Evolutionary conservation across 129 eudicot genomes (phyloP).

Genomic region (Mikania micrantha): DNA sequence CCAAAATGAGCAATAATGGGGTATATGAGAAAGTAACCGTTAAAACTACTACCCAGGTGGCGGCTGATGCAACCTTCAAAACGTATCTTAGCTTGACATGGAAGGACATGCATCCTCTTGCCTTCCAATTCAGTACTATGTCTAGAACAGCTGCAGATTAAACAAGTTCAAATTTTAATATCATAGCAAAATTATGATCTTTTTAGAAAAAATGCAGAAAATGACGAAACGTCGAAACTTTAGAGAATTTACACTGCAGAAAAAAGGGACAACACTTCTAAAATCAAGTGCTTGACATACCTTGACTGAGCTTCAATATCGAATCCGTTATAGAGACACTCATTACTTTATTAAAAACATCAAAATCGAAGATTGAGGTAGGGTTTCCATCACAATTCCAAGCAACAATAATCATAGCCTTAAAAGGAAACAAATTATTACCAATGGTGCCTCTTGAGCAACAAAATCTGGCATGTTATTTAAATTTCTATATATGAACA

Average conservation of each 20-base stretch:
- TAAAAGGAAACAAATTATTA: slow-evolving; percentile 4
- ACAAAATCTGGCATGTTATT: background rate
- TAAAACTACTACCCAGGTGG: slow-evolving; percentile 71
- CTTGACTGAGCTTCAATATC: slow-evolving; percentile 71
- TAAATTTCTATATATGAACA: background rate
- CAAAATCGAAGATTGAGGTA: slow-evolving; percentile 35
- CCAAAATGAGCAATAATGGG: slow-evolving; percentile 66
- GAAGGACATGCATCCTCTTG: slow-evolving; percentile 70
- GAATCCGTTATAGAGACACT: slow-evolving; percentile 83
- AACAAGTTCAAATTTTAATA: background rate
- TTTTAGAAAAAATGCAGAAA: background rate
- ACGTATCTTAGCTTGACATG: slow-evolving; percentile 72
- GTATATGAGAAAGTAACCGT: slow-evolving; percentile 77
- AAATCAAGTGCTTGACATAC: slow-evolving; percentile 16
- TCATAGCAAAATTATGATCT: background rate
- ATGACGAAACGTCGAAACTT: slow-evolving; percentile 19
- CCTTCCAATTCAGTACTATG: slow-evolving; percentile 69
- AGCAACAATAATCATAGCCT: slow-evolving; percentile 91
- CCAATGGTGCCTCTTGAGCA: background rate
- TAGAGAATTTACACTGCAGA: slow-evolving; percentile 21
- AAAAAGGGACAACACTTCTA: background rate
- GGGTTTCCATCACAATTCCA: slow-evolving; percentile 58
- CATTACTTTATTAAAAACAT: slow-evolving; percentile 55
- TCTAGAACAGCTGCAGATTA: slow-evolving; percentile 66
- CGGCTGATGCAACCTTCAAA: slow-evolving; percentile 67